Conservation (phyloP, 1,139 yeast species). For the Diutina scorzettiae region DNA sequence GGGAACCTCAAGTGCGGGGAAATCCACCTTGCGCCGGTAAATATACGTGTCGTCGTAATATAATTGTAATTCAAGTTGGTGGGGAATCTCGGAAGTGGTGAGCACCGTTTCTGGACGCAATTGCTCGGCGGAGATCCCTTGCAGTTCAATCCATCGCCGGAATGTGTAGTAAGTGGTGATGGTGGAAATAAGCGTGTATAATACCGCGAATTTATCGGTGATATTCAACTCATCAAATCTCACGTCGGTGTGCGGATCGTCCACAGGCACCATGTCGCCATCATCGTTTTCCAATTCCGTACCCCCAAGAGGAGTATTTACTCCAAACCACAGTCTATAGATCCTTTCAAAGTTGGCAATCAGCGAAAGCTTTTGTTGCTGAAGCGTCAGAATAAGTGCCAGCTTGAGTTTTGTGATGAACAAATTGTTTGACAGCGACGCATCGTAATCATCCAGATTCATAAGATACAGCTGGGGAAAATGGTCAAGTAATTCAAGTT, state of each 20-base stretch:
- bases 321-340: constrained; percentile 7
- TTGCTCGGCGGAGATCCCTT: constrained; percentile 19
- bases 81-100: constrained; percentile 12
- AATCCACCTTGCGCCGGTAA: constrained; percentile 26
- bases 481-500: constrained; percentile 35
- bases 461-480: constrained; percentile 7
- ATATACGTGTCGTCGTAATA: constrained; percentile 34
- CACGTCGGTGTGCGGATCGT: constrained; percentile 9
- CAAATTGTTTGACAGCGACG: constrained; percentile 8
- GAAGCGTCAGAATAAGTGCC: constrained; percentile 26
- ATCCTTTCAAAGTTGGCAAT: constrained; percentile 18
- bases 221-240: constrained; percentile 27
- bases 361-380: constrained; percentile 18
- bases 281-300: constrained; percentile 15
- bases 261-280: constrained; percentile 6
- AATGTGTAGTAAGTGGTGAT: constrained; percentile 26
- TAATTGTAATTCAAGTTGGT: constrained; percentile 23
- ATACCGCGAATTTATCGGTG: constrained; percentile 33
- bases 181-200: constrained; percentile 29
- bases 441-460: constrained; percentile 9
- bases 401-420: constrained; percentile 31
- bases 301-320: constrained; percentile 10
- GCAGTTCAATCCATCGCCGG: constrained; percentile 32
- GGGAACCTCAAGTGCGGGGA: constrained; percentile 26
- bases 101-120: constrained; percentile 18